Conservation (phyloP, 192 early-diverging fungal genomes). For the Neocallimastix lanati region DNA sequence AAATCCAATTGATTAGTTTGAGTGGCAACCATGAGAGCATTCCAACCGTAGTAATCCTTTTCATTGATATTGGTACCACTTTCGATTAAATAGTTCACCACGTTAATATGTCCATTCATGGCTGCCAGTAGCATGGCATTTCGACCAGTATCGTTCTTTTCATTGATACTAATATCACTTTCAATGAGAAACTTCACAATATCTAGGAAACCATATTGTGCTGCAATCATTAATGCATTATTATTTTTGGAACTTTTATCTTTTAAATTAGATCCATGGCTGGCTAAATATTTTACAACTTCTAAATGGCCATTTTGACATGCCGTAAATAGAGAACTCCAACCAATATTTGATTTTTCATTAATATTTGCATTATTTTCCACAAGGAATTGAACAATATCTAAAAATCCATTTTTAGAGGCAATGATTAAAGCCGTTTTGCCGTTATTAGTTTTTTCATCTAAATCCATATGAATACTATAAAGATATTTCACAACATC, state of each 20-base stretch:
- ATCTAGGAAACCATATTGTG: not conserved
- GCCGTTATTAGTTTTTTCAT: not conserved
- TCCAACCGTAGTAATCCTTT: not conserved
- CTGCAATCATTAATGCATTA: not conserved
- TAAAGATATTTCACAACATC: not conserved
- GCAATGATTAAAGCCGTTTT: not conserved
- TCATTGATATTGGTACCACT: not conserved
- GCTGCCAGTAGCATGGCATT: not conserved
- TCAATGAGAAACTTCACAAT: not conserved
- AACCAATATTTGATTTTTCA: not conserved
- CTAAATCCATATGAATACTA: not conserved
- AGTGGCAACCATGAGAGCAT: not conserved
- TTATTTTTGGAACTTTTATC: not conserved
- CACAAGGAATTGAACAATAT: not conserved
- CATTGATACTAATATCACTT: not conserved
- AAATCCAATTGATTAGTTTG: not conserved
- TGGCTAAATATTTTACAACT: not conserved
- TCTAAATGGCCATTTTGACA: not conserved
- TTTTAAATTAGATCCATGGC: not conserved
- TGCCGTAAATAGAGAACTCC: not conserved
- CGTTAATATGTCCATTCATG: not conserved
- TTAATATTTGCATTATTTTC: not conserved
- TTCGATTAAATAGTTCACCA: not conserved
- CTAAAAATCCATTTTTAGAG: not conserved
- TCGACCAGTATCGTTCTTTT: not conserved